Evolutionary conservation across 345 rosid genomes (phyloP), one percentile per base, ranked within the genome.

Genomic region (Pelargonium nanum): DNA sequence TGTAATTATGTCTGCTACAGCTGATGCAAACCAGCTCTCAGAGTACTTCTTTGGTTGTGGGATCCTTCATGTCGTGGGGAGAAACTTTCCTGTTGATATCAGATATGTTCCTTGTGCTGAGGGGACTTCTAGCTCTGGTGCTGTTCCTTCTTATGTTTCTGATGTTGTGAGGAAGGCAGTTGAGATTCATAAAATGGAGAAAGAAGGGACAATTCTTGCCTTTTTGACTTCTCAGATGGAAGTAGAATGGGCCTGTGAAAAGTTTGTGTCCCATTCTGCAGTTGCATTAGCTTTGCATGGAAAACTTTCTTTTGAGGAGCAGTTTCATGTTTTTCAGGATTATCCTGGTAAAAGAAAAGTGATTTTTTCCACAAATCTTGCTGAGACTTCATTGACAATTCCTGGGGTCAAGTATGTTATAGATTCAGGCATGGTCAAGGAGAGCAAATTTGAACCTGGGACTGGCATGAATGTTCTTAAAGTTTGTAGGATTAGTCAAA

Each of bases 1-100:
- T 69, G 65, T 91, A 55, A 85, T 91, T 77, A 91, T 91, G 98
- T 91, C 96, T 55, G 98, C 98, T 63, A 91, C 98, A 24, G 98
- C 91, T 16, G 84, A 91, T 81, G 85, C 96, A 45, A 58, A 65
- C 59, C 87, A 85, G 68, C 87, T 91, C n/a, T 80, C 98, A 20
- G 67, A 77, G 16, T 91, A 83, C 79, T 85, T 88, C 65, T 88
- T 74, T 53, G 79, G 82, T 30, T 91, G 92, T 66, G 59, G 57
- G 44, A 80, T 86, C 58, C 70, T 78, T 72, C 68, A 61, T 71
- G 85, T 86, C 54, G 24, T 17, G 53, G 98, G 98, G 23, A 83
- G 98, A 74, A 83, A 74, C 65, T 88, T 80, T 70, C 90, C 96
- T 4, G 95, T 91, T 60, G 89, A 86, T 60, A 69, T 91, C 68